Evolutionary conservation across 306 rosid genomes (phyloP).

Genomic region (Quercus agrifolia): DNA sequence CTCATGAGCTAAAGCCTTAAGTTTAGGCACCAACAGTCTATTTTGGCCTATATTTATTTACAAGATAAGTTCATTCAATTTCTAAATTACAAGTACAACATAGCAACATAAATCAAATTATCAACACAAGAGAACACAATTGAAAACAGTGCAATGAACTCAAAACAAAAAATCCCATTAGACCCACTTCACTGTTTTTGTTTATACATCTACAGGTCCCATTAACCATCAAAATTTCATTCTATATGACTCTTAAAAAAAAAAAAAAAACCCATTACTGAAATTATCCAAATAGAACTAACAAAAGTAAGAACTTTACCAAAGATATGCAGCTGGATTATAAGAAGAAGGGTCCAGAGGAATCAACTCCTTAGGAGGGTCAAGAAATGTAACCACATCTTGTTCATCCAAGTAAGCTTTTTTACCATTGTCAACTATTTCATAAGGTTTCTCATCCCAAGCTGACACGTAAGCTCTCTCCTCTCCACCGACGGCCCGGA

Average conservation of each 20-base stretch:
- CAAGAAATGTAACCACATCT: slow-evolving; percentile 71
- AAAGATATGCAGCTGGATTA: slow-evolving; percentile 80
- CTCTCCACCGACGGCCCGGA: slow-evolving; percentile 28
- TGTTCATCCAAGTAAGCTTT: slow-evolving; percentile 69
- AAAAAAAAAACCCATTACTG: background rate
- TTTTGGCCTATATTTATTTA: no score
- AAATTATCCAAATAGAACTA: no score
- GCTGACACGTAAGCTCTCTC: slow-evolving; percentile 30
- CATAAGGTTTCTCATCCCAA: slow-evolving; percentile 77
- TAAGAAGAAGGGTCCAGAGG: slow-evolving; percentile 69
- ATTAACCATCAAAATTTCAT: background rate
- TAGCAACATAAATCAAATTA: no score
- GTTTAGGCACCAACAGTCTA: no score
- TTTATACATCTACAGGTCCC: background rate
- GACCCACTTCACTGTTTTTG: background rate
- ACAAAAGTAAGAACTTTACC: slow-evolving; percentile 34
- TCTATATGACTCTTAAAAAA: background rate
- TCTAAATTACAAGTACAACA: no score
- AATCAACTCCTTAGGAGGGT: slow-evolving; percentile 70
- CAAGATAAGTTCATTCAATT: no score
- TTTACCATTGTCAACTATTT: slow-evolving; percentile 54
- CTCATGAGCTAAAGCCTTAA: no score
- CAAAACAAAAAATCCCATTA: background rate
- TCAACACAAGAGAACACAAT: background rate
- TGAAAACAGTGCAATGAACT: background rate